phyloP scores from a whole-genome alignment of 345 rosid genomes.

The Gossypium ekmanianum region DNA sequence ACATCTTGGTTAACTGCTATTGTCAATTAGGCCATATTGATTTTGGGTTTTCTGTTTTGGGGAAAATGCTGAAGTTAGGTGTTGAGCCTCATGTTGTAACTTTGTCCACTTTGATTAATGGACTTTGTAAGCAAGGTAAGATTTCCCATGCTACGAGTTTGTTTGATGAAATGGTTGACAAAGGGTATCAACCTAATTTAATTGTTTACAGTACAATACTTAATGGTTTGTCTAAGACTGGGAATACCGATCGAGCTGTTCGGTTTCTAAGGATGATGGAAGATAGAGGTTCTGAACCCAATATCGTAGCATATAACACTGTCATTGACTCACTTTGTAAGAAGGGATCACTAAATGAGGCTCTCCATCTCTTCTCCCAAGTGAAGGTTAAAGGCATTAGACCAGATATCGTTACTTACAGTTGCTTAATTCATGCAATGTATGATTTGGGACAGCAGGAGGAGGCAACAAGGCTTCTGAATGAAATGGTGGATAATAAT shows the following conservation, averaged over 20 bases:
- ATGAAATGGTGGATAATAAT: neutral
- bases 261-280: neutral
- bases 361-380: neutral
- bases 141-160: neutral
- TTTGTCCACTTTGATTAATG: neutral
- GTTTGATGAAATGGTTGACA: neutral
- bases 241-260: neutral
- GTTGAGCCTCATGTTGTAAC: neutral
- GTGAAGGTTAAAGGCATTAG: neutral
- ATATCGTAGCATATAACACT: neutral
- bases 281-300: neutral
- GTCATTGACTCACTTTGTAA: neutral
- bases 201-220: neutral
- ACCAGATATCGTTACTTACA: neutral
- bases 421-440: neutral
- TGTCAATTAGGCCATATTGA: neutral
- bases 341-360: neutral
- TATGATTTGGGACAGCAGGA: neutral
- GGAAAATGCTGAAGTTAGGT: neutral
- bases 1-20: neutral
- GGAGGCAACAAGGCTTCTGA: neutral
- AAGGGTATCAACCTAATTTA: neutral
- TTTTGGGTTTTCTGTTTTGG: neutral
- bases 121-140: neutral
- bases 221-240: neutral